Evolutionary conservation across 83 land plant species (phyloP), one percentile per base, ranked within the genome.

Genomic region (Picea abies): DNA sequence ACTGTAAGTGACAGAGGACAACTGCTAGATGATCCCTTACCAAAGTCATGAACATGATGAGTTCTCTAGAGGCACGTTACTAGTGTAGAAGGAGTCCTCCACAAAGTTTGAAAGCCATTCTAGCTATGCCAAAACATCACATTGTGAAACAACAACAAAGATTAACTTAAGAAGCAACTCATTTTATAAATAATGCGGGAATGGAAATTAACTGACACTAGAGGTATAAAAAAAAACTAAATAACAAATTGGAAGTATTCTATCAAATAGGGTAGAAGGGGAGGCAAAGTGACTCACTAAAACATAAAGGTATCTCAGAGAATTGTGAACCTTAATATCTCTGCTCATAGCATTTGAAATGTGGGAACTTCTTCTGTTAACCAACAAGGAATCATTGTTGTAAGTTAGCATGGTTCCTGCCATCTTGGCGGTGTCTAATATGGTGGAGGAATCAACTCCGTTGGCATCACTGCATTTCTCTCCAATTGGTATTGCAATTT

Each of bases 51-150:
- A 19, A 63, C 66, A 56, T 56, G 58, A 56, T 56, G 58, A 20
- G 66, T 20, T 63, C 66, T 63, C 66, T 63, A 25, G n/a, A 63
- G n/a, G 23, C 23, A 63, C 23, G 23, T 63, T 63, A 19, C 66
- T 25, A 3, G 66, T 63, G 23, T 25, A 63, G 49, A 66, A 84
- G 10, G 85, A 82, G 61, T 82, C 86, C 29, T 84, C 86, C 25
- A 84, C 86, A 82, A 84, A 84, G 76, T 84, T 84, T 4, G 86
- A 82, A 58, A 84, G 85, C 86, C 86, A 84, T 19, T 82, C 86
- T 5, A 84, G 79, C 23, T 63, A 25, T 63, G n/a, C 66, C 66
- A 63, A 63, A n/a, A n/a, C 66, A 63, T 63, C 66, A 63, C 66
- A 63, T 25, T 63, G 66, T 63, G 7, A 63, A 63, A 63, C 66